phyloP scores from a whole-genome alignment of 192 early-diverging fungal species.

The Coemansia sp. region DNA sequence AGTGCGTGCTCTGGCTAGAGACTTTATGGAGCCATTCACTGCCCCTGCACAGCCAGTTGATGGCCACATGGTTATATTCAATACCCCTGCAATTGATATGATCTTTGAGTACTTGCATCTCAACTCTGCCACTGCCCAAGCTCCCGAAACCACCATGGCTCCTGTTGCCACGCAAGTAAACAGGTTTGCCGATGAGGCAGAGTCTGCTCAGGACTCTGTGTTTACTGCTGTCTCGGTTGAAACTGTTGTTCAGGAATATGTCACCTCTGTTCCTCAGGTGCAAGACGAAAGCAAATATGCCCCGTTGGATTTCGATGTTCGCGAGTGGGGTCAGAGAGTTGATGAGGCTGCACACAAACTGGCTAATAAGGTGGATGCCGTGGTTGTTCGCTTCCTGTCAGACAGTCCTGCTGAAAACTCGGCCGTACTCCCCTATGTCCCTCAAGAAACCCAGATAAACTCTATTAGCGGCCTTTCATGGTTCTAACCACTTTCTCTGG shows the following conservation, averaged over 20 bases:
- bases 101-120: slow-evolving; percentile 31
- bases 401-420: no score
- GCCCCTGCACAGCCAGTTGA: neutral
- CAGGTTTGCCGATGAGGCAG: neutral
- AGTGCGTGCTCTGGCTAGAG: slow-evolving; percentile 5
- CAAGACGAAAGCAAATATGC: neutral
- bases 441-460: no score
- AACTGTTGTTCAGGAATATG: neutral
- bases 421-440: no score
- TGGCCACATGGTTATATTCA: slow-evolving; percentile 9
- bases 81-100: slow-evolving; percentile 35
- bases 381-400: slow-evolving; percentile 18
- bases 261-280: neutral
- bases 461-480: no score
- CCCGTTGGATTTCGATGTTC: slow-evolving; percentile 22
- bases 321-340: slow-evolving; percentile 33
- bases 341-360: slow-evolving; percentile 33
- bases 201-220: neutral
- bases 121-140: neutral
- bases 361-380: slow-evolving; percentile 26
- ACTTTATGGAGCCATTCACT: slow-evolving; percentile 5
- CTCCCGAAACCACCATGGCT: neutral
- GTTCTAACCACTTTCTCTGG: no score
- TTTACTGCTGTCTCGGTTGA: neutral
- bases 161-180: slow-evolving; percentile 7